Evolutionary conservation across 352 stramenopile species (phyloP).

Genomic region (Phytophthora boehmeriae): DNA sequence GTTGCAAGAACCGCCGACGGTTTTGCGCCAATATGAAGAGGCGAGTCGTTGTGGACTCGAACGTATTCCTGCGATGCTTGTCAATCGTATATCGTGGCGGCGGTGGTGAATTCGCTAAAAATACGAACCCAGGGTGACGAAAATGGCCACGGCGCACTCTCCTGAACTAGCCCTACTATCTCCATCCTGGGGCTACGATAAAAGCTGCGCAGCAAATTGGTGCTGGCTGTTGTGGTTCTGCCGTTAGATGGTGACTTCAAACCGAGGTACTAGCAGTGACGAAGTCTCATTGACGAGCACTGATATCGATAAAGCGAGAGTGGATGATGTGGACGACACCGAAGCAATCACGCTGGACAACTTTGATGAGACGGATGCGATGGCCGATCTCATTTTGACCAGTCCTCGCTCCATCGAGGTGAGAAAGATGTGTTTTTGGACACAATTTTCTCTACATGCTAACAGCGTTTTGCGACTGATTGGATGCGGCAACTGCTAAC

Average conservation of each 20-base stretch:
- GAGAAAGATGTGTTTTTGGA: neutral
- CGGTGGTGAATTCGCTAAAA: constrained; percentile 32
- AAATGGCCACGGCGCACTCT: constrained; percentile 22
- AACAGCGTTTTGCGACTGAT: constrained; percentile 14
- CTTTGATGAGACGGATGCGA: constrained; percentile 57
- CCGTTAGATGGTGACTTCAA: constrained; percentile 14
- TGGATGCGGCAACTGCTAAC: neutral
- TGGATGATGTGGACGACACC: constrained; percentile 9
- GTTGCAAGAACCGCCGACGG: constrained; percentile 3
- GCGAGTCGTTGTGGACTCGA: constrained; percentile 5
- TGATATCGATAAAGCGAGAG: neutral
- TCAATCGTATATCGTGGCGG: neutral
- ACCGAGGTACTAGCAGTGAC: constrained; percentile 10
- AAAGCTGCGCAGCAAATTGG: neutral
- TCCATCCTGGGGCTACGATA: constrained; percentile 3
- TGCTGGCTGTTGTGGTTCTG: neutral
- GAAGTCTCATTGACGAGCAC: constrained; percentile 11
- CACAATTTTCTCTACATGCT: neutral
- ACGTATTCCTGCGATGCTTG: constrained; percentile 7
- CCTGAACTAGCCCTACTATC: neutral
- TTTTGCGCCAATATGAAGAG: constrained; percentile 26
- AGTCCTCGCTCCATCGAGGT: constrained; percentile 72
- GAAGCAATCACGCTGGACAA: constrained; percentile 60
- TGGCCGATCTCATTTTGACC: constrained; percentile 48
- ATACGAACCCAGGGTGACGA: constrained; percentile 24